phyloP scores from a whole-genome alignment of 768 basidiomycete genomes.

The Auriscalpium vulgare region DNA sequence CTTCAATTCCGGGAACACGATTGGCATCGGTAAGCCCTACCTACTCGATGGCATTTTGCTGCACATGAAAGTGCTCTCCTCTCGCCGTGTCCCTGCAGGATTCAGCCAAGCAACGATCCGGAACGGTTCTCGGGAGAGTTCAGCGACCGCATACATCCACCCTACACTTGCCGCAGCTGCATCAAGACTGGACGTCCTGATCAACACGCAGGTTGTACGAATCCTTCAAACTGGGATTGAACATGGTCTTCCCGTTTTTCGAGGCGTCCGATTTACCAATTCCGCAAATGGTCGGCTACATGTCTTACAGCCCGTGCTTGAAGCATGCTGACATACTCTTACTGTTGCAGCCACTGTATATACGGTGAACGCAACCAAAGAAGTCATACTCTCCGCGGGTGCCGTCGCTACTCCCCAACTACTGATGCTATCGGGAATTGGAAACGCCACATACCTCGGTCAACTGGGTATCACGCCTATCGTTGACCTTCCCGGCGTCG shows the following conservation, averaged over 20 bases:
- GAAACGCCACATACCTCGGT: background rate
- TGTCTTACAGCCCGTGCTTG: background rate
- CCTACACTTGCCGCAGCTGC: background rate
- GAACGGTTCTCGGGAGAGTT: constrained; percentile 4
- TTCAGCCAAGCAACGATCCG: background rate
- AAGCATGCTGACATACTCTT: background rate
- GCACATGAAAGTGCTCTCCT: background rate
- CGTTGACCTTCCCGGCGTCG: background rate
- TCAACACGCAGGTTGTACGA: background rate
- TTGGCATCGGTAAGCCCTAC: constrained; percentile 31
- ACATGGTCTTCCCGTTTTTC: background rate
- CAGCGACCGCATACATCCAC: constrained; percentile 1
- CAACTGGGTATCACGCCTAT: background rate
- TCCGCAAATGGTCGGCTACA: background rate
- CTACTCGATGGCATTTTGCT: background rate
- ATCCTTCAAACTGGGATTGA: background rate
- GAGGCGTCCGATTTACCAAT: background rate
- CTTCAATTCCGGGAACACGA: constrained; percentile 32
- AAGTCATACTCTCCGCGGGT: constrained; percentile 2
- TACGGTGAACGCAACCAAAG: background rate
- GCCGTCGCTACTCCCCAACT: background rate
- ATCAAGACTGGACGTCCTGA: background rate
- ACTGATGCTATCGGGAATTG: constrained; percentile 1
- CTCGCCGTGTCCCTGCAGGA: background rate
- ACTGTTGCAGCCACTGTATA: background rate